A percentile compares a stretch with the other conserved stretches of the same genome.
Conservation (phyloP, 441 rosid species). For the Populus hybrid region DNA sequence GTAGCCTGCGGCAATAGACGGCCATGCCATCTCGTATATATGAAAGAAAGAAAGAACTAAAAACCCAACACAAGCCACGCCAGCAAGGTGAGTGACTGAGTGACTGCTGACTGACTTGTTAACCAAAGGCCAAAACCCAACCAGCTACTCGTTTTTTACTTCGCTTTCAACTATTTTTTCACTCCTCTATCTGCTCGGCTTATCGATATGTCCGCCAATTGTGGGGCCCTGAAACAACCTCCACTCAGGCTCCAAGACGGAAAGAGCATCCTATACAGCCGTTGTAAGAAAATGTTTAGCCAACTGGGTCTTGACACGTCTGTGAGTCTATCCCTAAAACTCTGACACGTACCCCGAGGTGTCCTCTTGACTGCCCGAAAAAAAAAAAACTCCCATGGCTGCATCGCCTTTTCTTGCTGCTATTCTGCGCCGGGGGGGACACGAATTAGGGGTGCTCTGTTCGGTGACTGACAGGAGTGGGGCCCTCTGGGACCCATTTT, state of each 20-base stretch:
- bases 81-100: not conserved
- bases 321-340: not conserved
- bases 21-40: too few relatives aligned
- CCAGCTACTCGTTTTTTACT: not conserved
- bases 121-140: not conserved
- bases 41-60: not conserved
- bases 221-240: not conserved
- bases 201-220: conserved; percentile 4
- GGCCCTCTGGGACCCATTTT: not conserved
- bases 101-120: not conserved
- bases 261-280: not conserved
- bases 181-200: not conserved
- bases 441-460: not conserved
- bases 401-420: conserved; percentile 8
- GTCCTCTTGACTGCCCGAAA: not conserved
- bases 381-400: not conserved
- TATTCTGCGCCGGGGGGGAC: conserved; percentile 25
- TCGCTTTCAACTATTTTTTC: not conserved
- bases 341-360: conserved; percentile 20
- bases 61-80: not conserved
- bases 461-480: conserved; percentile 15
- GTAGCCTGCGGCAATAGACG: too few relatives aligned
- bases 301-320: not conserved
- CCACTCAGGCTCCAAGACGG: not conserved
- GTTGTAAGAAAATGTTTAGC: not conserved